Conservation (phyloP, 208 protist genomes). For the Leishmania tropica region DNA sequence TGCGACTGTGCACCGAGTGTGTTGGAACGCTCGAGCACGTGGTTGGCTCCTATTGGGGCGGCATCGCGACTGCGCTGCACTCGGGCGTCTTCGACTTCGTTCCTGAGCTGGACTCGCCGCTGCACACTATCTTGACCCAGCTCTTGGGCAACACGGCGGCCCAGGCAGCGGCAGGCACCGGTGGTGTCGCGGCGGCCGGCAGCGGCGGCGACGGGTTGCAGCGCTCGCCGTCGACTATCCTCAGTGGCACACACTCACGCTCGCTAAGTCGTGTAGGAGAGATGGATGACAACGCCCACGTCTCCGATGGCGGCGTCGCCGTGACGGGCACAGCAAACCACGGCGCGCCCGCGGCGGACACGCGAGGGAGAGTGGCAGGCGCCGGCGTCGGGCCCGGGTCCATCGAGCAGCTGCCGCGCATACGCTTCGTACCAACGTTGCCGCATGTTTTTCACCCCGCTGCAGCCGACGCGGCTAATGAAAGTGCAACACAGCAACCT, state of each 20-base stretch:
- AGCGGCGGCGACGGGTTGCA: conserved; percentile 12
- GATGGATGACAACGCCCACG: neutral
- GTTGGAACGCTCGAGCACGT: conserved; percentile 73
- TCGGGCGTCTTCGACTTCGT: conserved; percentile 70
- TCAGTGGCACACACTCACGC: conserved; percentile 15
- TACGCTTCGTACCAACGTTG: conserved; percentile 46
- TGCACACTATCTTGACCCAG: conserved; percentile 49
- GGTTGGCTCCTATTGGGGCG: conserved; percentile 83
- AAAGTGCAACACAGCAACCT: neutral
- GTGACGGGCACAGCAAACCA: neutral
- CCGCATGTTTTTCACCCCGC: conserved; percentile 18
- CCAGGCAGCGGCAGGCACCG: conserved; percentile 1
- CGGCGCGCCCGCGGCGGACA: neutral
- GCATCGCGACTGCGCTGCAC: conserved; percentile 74
- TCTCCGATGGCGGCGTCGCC: neutral
- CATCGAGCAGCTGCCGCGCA: conserved; percentile 26
- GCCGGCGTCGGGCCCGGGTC: neutral
- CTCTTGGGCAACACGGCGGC: conserved; percentile 13
- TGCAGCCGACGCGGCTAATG: neutral
- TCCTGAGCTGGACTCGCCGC: conserved; percentile 30
- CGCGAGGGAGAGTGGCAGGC: neutral
- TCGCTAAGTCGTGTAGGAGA: conserved; percentile 4
- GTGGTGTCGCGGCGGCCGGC: conserved; percentile 5
- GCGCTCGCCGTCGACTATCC: conserved; percentile 28
- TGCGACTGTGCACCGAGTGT: conserved; percentile 56